Evolutionary conservation across 2,329 filamentous ascomycete genomes (phyloP), one percentile per base, ranked within the genome.

Genomic region (Monilinia polystroma): DNA sequence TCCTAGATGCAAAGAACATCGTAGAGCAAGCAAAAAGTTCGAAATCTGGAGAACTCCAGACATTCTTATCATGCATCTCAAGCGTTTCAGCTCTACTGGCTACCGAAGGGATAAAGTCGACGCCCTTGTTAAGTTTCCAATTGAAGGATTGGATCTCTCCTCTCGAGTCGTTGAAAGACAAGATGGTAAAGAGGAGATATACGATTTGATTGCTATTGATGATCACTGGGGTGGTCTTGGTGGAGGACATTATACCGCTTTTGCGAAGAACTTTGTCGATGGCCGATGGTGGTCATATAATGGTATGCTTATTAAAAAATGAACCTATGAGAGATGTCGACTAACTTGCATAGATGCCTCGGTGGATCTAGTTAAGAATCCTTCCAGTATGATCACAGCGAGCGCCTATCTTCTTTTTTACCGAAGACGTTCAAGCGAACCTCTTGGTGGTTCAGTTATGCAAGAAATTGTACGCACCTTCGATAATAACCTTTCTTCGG

Each of bases 1-100:
- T 76, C 94, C 92, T 66, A 87, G 92, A 41, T 99, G 95, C 83
- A 98, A 98, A 77, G 92, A 97, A 73, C 90, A 96, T 74, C 88
- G 92, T 20, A 89, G 92, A 68, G 95, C 95, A 26, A 93, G 90
- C 79, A 99, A 99, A 82, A 97, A 95, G 75, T 92, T 99, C 64
- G 93, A 98, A 75, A 85, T 99, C 23, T 99, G 95, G 95, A 97
- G 94, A 75, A 90, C 91, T 2, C 95, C 95, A 0, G 95, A 99
- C 77, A 96, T 98, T 69, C 84, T 99, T 20, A 90, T 98, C 54
- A 90, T 97, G 69, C 95, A 99, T 76, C 83, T 99, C 60, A 99
- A 99, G 82, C 88, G 95, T 8, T 99, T 99, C 77, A 96, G 92
- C 76, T 93, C 90, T 32, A 90, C 88, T 71, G 88, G 91, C 20